phyloP scores from a whole-genome alignment of 2,329 filamentous ascomycete genomes.

The Fusarium drepaniforme region DNA sequence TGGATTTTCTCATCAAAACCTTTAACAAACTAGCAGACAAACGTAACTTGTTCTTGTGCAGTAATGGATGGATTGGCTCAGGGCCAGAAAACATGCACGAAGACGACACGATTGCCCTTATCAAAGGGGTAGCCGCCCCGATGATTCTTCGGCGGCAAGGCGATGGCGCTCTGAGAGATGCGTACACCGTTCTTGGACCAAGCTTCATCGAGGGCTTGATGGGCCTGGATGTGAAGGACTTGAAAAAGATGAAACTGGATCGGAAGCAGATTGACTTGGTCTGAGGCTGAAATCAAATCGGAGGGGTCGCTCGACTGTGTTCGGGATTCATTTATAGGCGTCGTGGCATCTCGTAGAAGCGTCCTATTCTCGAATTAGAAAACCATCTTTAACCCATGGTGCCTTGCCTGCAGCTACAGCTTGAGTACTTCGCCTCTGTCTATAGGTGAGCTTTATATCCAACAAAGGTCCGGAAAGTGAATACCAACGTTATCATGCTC shows the following conservation, averaged over 20 bases:
- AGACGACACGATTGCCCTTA: neutral
- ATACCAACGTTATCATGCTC: neutral
- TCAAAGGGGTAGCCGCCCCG: neutral
- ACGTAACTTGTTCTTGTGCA: neutral
- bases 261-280: neutral
- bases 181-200: neutral
- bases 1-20: neutral
- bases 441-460: neutral
- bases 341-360: no score
- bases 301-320: neutral
- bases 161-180: neutral
- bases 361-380: neutral
- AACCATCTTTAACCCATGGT: neutral
- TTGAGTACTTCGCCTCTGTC: neutral
- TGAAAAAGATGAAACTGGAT: neutral
- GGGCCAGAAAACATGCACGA: neutral
- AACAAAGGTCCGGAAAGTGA: neutral
- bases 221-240: neutral
- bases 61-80: neutral
- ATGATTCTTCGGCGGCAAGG: neutral
- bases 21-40: neutral
- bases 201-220: neutral
- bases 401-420: fast-evolving
- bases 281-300: neutral
- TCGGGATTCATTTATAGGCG: no score